Evolutionary conservation across 805 yeast species (phyloP), one percentile per base, ranked within the genome.

Genomic region (Candida verbasci): DNA sequence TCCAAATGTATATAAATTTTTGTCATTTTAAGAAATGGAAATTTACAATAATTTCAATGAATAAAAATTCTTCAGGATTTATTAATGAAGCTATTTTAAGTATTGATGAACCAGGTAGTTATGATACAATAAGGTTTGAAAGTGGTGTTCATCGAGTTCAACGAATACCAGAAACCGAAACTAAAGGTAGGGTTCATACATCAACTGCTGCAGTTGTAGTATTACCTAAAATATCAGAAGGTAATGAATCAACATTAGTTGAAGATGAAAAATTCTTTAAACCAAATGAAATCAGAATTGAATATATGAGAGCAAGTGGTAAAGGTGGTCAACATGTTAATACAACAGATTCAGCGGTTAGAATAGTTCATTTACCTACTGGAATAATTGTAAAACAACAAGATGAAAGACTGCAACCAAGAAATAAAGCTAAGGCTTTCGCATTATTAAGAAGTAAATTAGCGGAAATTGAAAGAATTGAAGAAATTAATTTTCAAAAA

Each of bases 281-380:
- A 14, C 86, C 89, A 0, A 95, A 85, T 2, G 98, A 93, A 50
- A 79, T 93, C 16, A 72, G 96, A 39, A 79, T 93, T 3, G 98
- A 93, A 55, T 88, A 93, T n/a, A 93, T 91, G 96, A 72, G 98
- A 47, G 86, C 97, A 1, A 80, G 95, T 38, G 98, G 98, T 3
- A 83, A 93, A 45, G 98, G 98, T 39, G 98, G 98, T 0, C 98
- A 91, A 64, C 97, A 91, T 54, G 98, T 91, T 24, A 91, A 91
- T 55, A 91, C 96, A 10, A 93, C 97, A 0, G 97, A 91, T 54
- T 87, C 96, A 1, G 98, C 98, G 0, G 97, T 93, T 10, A 72
- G 98, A 49, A 64, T 93, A 18, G 87, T 91, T 1, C 98, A 93
- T 62, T 67, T 84, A 11, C 97, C 97, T 4, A 80, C 96, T 0